Base-by-base conservation (phyloP, 225 moss, liverwort and hornwort genomes). In the Antitrichia curtipendula region DNA sequence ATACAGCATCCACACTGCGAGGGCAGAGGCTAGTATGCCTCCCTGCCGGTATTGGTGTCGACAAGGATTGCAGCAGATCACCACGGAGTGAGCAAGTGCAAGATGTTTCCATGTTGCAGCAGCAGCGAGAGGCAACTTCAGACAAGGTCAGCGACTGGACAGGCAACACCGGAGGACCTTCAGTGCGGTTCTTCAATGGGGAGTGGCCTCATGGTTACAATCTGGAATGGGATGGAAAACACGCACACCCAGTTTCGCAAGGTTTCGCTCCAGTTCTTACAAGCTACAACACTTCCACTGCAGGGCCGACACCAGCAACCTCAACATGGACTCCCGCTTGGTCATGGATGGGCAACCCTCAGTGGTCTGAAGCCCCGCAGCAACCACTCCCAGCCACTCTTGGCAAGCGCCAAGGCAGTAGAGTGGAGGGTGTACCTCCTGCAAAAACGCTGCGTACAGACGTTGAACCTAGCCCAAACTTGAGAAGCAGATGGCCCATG, bases 131-230 rank as follows among this genome's bases (percentile, higher is more conserved):
- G 63, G 28, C 80, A 27, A 41, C 71, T 16, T 54, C 87, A 34
- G 82, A 65, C 25, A 73, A 47, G 47, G 86, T 80, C 62, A 81
- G 86, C 63, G 80, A 75, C n/a, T 91, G 90, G 93, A 79, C 81
- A 13, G 88, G 53, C 60, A 87, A 70, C 73, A 79, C 59, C 36
- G 83, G 82, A 40, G 89, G 58, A 86, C 86, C 83, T 17, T 38
- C 57, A 38, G 86, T 80, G 64, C 81, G 88, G 41, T 80, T 61
- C 66, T 89, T 89, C 75, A 92, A 75, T 45, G 92, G 93, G 16
- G 92, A 92, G 38, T 92, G 90, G 84, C 92, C 93, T 22, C 84
- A 93, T 80, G 92, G 92, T 43, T 90, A 93, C 63, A 82, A 50
- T 70, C 29, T 91, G 20, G 93, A 91, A 34, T 93, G 88, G 90